These are phyloP conservation scores for Didymella glomerata DNA, from an alignment of 2,329 filamentous ascomycete genomes.

Conservation along the genomic window DNA sequence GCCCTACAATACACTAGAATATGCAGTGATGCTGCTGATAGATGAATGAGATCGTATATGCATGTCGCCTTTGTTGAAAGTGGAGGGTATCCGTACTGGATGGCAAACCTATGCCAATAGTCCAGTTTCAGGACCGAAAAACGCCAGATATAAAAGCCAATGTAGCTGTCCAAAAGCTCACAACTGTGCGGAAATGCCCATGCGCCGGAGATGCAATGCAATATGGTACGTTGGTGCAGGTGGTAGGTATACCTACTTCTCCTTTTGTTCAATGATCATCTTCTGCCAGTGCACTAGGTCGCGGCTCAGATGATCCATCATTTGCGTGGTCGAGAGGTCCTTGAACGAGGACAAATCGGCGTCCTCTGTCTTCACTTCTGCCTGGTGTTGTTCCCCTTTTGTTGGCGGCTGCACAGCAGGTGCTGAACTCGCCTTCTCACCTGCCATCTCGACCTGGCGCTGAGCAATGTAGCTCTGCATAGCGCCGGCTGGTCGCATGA, in stretches of 20 bases:
- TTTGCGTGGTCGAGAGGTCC: slow-evolving; percentile 79
- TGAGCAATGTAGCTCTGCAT: slow-evolving; percentile 91
- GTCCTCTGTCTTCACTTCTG: slow-evolving; percentile 54
- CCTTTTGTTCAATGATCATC: slow-evolving; percentile 43
- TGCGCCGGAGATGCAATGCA: slow-evolving; percentile 20
- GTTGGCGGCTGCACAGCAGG: slow-evolving; percentile 38
- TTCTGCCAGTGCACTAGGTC: slow-evolving; percentile 88
- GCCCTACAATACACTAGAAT: slow-evolving; percentile 17
- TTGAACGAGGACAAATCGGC: slow-evolving; percentile 64
- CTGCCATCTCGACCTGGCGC: slow-evolving; percentile 86
- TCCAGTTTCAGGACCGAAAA: slow-evolving; percentile 14
- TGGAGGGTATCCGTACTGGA: slow-evolving; percentile 46
- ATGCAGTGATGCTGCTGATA: slow-evolving; percentile 12
- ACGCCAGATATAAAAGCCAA: slow-evolving; percentile 27
- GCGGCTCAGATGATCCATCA: slow-evolving; percentile 87
- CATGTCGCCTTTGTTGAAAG: slow-evolving; percentile 26
- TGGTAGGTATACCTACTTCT: slow-evolving; percentile 32
- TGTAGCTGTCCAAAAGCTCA: background rate
- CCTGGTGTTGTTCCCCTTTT: slow-evolving; percentile 34
- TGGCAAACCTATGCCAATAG: slow-evolving; percentile 16
- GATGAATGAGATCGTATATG: background rate
- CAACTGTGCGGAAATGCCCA: slow-evolving; percentile 3
- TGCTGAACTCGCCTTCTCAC: slow-evolving; percentile 54
- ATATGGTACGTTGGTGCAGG: background rate
- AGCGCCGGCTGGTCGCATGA: slow-evolving; percentile 81